Evolutionary conservation across 305 asterid genomes (phyloP).

Genomic region (Solanum hybrid): DNA sequence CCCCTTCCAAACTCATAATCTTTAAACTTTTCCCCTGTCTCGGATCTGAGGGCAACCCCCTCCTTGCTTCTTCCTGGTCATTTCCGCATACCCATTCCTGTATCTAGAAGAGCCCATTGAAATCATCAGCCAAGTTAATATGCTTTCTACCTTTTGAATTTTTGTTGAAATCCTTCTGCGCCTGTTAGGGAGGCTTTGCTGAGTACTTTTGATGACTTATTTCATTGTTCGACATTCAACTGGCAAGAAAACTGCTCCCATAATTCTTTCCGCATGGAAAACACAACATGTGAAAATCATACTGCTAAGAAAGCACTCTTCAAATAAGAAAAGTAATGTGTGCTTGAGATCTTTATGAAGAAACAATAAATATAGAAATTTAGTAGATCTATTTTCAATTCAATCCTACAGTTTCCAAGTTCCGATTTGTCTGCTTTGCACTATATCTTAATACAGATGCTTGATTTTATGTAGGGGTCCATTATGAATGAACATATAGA

Average conservation of each 20-base stretch:
- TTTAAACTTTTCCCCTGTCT: background rate
- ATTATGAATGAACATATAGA: conserved; percentile 81
- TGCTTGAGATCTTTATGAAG: background rate
- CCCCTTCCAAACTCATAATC: background rate
- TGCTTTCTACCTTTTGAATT: background rate
- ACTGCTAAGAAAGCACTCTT: background rate
- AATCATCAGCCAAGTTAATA: background rate
- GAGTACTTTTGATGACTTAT: background rate
- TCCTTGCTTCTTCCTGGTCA: background rate
- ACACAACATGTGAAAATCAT: background rate
- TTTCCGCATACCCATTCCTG: background rate
- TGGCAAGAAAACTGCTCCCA: background rate
- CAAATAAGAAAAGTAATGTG: background rate
- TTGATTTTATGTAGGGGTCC: conserved; percentile 50
- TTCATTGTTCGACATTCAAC: background rate
- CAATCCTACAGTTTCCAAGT: background rate
- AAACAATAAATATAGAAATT: background rate
- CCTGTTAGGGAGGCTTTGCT: background rate
- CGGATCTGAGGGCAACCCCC: background rate
- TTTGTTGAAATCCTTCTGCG: background rate
- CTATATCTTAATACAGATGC: background rate
- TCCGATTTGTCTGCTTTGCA: background rate
- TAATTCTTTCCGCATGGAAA: background rate
- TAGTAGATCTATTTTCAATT: background rate
- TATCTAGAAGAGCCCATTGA: background rate